These are phyloP conservation scores for Citrullus mucosospermus DNA, from an alignment of 306 rosid species.

Conservation along the genomic window DNA sequence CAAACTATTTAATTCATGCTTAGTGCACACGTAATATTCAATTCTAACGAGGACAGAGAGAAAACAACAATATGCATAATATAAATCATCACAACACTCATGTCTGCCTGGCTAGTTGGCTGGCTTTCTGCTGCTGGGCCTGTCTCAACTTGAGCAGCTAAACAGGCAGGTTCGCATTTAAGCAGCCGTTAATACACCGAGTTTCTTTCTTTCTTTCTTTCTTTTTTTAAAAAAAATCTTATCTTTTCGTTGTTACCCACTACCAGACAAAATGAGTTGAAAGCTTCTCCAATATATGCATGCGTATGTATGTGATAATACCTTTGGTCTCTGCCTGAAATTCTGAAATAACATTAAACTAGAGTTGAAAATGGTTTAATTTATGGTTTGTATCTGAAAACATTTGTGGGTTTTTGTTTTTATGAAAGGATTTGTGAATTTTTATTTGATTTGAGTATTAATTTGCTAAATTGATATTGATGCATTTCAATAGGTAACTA, in stretches of 20 bases:
- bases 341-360: background rate
- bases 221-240: background rate
- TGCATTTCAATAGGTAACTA: slow-evolving; percentile 36
- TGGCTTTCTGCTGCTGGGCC: background rate
- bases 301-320: background rate
- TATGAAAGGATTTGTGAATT: background rate
- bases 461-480: background rate
- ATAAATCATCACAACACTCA: background rate
- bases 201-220: too few species aligned
- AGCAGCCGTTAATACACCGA: background rate
- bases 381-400: background rate
- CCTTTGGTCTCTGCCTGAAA: background rate
- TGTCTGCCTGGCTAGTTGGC: background rate
- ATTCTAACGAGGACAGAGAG: background rate
- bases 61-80: background rate
- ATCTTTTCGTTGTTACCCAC: background rate
- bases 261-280: background rate
- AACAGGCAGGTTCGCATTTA: background rate
- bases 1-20: background rate
- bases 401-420: background rate
- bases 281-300: background rate
- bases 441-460: background rate
- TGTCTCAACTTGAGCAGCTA: background rate
- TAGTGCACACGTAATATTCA: background rate
- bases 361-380: background rate